Conservation (phyloP, 306 rosid species). For the Pueraria montana region DNA sequence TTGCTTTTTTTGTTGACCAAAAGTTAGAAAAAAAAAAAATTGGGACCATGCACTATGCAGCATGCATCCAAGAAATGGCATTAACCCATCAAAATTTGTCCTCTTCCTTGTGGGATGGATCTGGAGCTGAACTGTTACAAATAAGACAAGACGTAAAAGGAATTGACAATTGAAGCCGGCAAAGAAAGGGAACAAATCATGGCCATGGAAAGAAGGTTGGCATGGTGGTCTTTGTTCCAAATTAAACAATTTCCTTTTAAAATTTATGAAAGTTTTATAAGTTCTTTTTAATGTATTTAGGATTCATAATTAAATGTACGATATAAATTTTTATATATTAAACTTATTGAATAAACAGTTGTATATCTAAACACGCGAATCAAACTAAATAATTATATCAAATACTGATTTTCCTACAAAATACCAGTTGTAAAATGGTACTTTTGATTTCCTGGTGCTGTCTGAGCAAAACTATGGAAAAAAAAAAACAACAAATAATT, state of each 20-base stretch:
- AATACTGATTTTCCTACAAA: constrained; percentile 35
- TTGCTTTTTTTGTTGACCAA: neutral
- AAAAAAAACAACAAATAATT: constrained; percentile 34
- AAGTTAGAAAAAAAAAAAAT: neutral
- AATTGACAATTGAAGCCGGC: neutral
- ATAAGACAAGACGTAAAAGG: too few relatives aligned
- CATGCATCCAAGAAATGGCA: neutral
- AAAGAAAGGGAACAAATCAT: neutral
- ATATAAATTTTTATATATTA: neutral
- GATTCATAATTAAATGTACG: neutral
- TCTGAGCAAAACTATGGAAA: neutral
- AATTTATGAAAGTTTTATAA: neutral
- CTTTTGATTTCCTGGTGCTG: constrained; percentile 1
- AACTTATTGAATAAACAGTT: too few relatives aligned
- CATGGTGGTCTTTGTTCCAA: neutral
- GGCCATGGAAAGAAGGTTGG: neutral
- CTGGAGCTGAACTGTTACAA: neutral
- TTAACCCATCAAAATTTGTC: neutral
- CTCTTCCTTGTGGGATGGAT: neutral
- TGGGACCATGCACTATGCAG: too few relatives aligned
- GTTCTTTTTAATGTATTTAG: neutral
- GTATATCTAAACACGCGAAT: too few relatives aligned
- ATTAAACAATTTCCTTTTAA: neutral
- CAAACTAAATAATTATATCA: constrained; percentile 1
- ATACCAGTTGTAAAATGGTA: neutral